phyloP scores from a whole-genome alignment of 257 asterid genomes.

The Cinchona pubescens region DNA sequence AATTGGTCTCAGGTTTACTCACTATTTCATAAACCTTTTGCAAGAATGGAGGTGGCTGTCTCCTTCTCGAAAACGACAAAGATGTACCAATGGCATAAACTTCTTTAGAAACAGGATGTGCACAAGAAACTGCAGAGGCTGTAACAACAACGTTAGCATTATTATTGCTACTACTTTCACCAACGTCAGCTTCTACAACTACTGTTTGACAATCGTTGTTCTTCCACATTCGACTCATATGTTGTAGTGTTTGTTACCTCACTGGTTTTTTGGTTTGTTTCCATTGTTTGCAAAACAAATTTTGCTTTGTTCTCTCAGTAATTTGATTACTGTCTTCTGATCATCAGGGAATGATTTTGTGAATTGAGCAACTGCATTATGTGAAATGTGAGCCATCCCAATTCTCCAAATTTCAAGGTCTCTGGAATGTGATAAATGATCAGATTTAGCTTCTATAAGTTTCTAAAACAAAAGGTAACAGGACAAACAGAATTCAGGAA shows the following conservation, averaged over 20 bases:
- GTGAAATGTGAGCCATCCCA: too few species aligned
- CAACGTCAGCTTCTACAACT: slow-evolving; percentile 7
- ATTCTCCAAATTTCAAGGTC: too few species aligned
- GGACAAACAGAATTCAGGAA: too few species aligned
- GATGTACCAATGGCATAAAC: slow-evolving; percentile 1
- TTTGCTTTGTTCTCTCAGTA: too few species aligned
- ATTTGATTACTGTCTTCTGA: too few species aligned
- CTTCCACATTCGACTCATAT: not conserved
- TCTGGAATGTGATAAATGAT: too few species aligned
- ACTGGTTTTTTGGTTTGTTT: slow-evolving; percentile 14
- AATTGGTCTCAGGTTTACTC: slow-evolving; percentile 25
- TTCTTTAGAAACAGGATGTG: not conserved
- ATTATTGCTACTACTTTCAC: slow-evolving; percentile 8
- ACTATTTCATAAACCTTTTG: slow-evolving; percentile 46
- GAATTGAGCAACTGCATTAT: too few species aligned
- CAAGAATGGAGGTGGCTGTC: slow-evolving; percentile 40
- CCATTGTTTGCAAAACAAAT: too few species aligned
- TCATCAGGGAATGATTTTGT: too few species aligned
- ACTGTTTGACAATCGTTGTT: slow-evolving; percentile 5
- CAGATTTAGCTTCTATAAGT: too few species aligned
- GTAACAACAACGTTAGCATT: not conserved
- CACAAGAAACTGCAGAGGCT: not conserved
- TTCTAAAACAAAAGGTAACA: slow-evolving; percentile 5
- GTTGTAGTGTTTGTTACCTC: slow-evolving; percentile 6
- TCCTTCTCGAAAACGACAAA: not conserved